Percentiles rank a stretch among this genome's conserved stretches.
phyloP scores from a whole-genome alignment of 2,329 filamentous ascomycete species.

The Colletotrichum somersetense region DNA sequence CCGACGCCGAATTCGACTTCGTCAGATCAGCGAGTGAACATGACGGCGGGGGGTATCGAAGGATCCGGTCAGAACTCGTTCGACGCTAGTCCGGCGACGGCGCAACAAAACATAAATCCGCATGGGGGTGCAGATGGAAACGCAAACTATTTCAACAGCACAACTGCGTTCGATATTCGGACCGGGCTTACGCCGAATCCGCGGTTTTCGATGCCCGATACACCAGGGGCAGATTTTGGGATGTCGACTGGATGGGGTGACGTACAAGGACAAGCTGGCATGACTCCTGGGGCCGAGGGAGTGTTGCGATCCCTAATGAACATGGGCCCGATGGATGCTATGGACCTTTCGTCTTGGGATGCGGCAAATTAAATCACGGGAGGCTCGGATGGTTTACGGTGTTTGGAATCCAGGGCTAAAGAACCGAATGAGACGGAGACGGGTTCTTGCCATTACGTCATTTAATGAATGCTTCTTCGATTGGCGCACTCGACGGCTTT shows the following conservation, averaged over 20 bases:
- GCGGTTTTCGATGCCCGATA: constrained; percentile 53
- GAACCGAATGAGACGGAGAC: background rate
- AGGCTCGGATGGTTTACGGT: background rate
- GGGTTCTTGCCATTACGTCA: background rate
- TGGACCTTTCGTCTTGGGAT: constrained; percentile 67
- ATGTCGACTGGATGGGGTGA: constrained; percentile 61
- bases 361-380: constrained; percentile 42
- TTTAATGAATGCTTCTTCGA: background rate
- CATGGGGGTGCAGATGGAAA: constrained; percentile 54
- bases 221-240: constrained; percentile 55
- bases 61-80: constrained; percentile 62
- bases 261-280: constrained; percentile 57
- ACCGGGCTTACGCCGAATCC: constrained; percentile 52
- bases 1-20: constrained; percentile 71
- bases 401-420: background rate
- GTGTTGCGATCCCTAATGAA: constrained; percentile 69
- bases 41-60: constrained; percentile 44
- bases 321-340: constrained; percentile 71
- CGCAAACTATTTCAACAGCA: constrained; percentile 56
- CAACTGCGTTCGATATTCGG: constrained; percentile 55
- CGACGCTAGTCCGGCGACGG: constrained; percentile 63
- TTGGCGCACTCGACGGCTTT: background rate
- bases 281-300: constrained; percentile 69
- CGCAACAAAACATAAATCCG: constrained; percentile 56
- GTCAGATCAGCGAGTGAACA: constrained; percentile 56